Evolutionary conservation across 768 basidiomycete species (phyloP).

Genomic region (Leccinellum luteum): DNA sequence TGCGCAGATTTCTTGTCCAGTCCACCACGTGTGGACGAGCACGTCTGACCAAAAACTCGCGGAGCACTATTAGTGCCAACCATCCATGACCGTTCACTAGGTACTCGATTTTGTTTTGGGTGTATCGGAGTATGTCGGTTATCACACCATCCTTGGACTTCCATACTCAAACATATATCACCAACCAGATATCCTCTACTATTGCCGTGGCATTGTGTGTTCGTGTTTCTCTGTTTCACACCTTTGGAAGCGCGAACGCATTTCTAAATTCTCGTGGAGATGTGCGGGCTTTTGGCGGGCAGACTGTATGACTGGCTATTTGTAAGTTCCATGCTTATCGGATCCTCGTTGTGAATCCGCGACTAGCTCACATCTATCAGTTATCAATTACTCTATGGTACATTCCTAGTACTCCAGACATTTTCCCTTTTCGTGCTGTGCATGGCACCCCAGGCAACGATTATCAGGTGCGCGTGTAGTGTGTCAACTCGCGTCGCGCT

Average conservation of each 20-base stretch:
- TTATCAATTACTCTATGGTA: no score
- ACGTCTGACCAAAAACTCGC: no score
- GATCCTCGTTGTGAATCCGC: no score
- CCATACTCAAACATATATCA: slow-evolving; percentile 37
- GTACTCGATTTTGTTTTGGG: slow-evolving; percentile 39
- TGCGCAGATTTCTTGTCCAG: slow-evolving; percentile 35
- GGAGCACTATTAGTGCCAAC: no score
- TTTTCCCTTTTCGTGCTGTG: no score
- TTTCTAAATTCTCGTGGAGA: slow-evolving; percentile 44
- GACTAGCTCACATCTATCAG: no score
- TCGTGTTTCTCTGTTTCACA: no score
- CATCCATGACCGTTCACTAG: slow-evolving; percentile 13
- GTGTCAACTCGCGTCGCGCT: no score
- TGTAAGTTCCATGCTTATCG: no score
- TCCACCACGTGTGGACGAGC: slow-evolving; percentile 37
- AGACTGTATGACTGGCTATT: slow-evolving; percentile 41
- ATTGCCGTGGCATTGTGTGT: slow-evolving; percentile 2
- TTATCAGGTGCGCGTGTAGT: no score
- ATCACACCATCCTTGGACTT: slow-evolving; percentile 29
- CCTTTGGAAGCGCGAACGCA: slow-evolving; percentile 48
- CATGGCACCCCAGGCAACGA: no score
- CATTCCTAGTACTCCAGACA: no score
- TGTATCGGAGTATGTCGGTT: slow-evolving; percentile 37
- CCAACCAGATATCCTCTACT: slow-evolving; percentile 35
- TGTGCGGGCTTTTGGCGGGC: slow-evolving; percentile 45